phyloP scores from a whole-genome alignment of 306 rosid species.

The Ziziphus jujuba region DNA sequence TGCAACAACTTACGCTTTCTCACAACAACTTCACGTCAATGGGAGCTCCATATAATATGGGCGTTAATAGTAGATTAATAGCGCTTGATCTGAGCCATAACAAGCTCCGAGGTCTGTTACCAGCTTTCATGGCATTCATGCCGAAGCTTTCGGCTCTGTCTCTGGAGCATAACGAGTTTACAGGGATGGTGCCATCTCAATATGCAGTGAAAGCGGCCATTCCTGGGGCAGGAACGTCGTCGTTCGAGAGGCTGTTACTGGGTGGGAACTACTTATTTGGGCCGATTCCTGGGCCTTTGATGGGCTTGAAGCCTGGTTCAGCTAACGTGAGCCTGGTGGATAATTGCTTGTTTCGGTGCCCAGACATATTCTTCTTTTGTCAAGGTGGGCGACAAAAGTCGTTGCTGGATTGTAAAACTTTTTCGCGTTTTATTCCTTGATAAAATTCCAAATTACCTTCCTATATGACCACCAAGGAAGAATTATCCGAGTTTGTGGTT shows the following conservation, averaged over 20 bases:
- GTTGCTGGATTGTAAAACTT: neutral
- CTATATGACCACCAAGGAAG: too few relatives aligned
- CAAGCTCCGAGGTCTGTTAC: slow-evolving; percentile 18
- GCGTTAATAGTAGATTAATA: neutral
- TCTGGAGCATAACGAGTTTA: slow-evolving; percentile 14
- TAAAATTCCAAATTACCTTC: too few relatives aligned
- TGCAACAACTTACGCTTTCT: slow-evolving; percentile 21
- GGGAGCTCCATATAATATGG: neutral
- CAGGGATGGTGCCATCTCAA: slow-evolving; percentile 19
- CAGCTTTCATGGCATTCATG: slow-evolving; percentile 23
- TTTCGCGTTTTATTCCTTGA: neutral
- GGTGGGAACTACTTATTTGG: slow-evolving; percentile 21
- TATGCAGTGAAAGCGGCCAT: slow-evolving; percentile 9
- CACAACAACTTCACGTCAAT: slow-evolving; percentile 7
- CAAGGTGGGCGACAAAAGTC: slow-evolving; percentile 13
- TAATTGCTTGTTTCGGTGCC: slow-evolving; percentile 18
- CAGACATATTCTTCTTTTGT: slow-evolving; percentile 10
- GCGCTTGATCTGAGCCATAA: slow-evolving; percentile 19
- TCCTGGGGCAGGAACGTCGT: slow-evolving; percentile 14
- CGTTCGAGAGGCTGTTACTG: slow-evolving; percentile 7
- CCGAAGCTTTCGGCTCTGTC: slow-evolving; percentile 21
- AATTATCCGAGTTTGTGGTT: too few relatives aligned
- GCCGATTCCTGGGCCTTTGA: neutral
- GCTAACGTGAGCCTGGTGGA: slow-evolving; percentile 10
- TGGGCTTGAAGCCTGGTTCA: slow-evolving; percentile 11